phyloP scores from a whole-genome alignment of 352 stramenopile species.

The Globisporangium ultimum region DNA sequence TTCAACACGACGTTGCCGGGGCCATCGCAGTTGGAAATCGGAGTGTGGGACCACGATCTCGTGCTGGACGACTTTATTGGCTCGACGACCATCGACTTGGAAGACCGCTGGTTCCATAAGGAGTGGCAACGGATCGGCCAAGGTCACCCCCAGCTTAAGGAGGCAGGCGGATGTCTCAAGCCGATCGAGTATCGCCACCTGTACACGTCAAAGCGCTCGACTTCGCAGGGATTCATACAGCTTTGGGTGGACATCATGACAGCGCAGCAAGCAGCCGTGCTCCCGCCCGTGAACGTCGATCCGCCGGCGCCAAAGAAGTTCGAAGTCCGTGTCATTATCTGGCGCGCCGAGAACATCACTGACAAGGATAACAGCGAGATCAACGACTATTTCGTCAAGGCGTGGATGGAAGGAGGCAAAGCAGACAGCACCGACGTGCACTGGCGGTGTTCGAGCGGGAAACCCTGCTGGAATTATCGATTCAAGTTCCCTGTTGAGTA shows the following conservation, averaged over 20 bases:
- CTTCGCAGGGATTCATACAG: slow-evolving; percentile 66
- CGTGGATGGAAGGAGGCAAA: slow-evolving; percentile 80
- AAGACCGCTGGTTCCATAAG: slow-evolving; percentile 92
- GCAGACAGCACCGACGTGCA: slow-evolving; percentile 83
- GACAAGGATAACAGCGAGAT: slow-evolving; percentile 74
- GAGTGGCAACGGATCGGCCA: slow-evolving; percentile 73
- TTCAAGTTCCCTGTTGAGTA: slow-evolving; percentile 88
- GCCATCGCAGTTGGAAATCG: slow-evolving; percentile 74
- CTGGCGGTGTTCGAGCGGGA: slow-evolving; percentile 89
- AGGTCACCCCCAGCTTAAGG: slow-evolving; percentile 18
- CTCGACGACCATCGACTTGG: slow-evolving; percentile 88
- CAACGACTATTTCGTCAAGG: slow-evolving; percentile 92
- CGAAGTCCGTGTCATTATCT: slow-evolving; percentile 89
- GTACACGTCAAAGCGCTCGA: slow-evolving; percentile 67
- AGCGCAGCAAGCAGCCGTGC: slow-evolving; percentile 51
- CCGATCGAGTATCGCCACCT: slow-evolving; percentile 88
- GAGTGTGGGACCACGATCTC: slow-evolving; percentile 77
- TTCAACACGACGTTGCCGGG: slow-evolving; percentile 70
- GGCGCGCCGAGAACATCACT: slow-evolving; percentile 83
- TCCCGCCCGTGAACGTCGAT: slow-evolving; percentile 66
- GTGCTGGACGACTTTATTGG: slow-evolving; percentile 88
- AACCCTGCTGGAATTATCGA: slow-evolving; percentile 91
- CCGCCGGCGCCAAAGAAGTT: slow-evolving; percentile 65
- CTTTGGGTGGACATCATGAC: slow-evolving; percentile 91
- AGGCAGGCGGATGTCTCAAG: slow-evolving; percentile 44